Evolutionary conservation across 202 grass and related monocot genomes (phyloP).

Genomic region (Zoysia matrella): DNA sequence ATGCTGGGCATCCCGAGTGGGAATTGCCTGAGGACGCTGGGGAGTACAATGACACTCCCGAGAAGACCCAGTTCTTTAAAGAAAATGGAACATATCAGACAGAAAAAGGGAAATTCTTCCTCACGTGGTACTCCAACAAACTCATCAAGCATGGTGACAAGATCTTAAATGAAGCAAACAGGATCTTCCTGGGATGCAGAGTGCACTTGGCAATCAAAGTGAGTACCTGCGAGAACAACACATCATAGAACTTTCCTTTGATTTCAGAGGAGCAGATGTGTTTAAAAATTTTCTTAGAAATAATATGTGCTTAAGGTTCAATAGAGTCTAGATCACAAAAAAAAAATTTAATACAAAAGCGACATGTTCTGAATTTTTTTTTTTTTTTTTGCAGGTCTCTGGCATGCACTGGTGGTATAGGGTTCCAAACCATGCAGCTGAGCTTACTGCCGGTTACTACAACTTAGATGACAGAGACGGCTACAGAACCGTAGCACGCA

Average conservation of each 20-base stretch:
- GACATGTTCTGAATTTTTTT: slow-evolving; percentile 6
- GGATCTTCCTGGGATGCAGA: slow-evolving; percentile 76
- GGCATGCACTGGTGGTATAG: slow-evolving; percentile 98
- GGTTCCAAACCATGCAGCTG: slow-evolving; percentile 89
- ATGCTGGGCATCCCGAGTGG: slow-evolving; percentile 83
- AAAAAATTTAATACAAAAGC: slow-evolving; percentile 23
- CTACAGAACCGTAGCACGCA: slow-evolving; percentile 78
- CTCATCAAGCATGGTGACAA: slow-evolving; percentile 81
- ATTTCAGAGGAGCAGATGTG: not conserved
- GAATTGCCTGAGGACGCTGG: slow-evolving; percentile 79
- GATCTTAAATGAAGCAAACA: slow-evolving; percentile 83
- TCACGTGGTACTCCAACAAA: slow-evolving; percentile 95
- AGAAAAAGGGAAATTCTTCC: slow-evolving; percentile 79
- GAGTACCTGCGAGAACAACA: slow-evolving; percentile 40
- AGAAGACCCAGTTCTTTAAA: slow-evolving; percentile 66
- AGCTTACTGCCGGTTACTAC: slow-evolving; percentile 89
- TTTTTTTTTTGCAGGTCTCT: slow-evolving; percentile 54
- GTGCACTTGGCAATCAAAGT: slow-evolving; percentile 85
- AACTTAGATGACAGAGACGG: slow-evolving; percentile 81
- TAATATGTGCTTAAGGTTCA: not conserved
- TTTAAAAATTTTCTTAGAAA: slow-evolving; percentile 20
- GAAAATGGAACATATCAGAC: slow-evolving; percentile 71
- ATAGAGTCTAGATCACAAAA: not conserved
- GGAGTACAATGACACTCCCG: slow-evolving; percentile 79
- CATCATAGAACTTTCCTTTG: not conserved